phyloP scores from a whole-genome alignment of 1,284 basidiomycete species.

The Puccinia novopanici region DNA sequence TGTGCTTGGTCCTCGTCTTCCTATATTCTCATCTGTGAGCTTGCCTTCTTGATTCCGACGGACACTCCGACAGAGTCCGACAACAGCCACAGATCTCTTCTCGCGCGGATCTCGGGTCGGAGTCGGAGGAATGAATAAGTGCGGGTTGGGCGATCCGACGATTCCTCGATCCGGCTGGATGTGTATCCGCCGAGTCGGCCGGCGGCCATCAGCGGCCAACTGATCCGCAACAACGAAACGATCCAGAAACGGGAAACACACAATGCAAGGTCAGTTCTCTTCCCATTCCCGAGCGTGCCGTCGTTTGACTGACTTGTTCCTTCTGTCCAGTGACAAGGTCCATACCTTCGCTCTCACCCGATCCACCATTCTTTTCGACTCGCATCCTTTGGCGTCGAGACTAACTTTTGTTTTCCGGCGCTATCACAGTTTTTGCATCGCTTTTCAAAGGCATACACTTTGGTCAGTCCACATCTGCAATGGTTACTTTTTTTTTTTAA shows the following conservation, averaged over 20 bases:
- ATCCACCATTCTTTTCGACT: no score
- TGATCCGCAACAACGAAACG: neutral
- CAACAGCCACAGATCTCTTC: no score
- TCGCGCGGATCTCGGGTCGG: no score
- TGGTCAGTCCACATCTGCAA: neutral
- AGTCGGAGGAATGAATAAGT: no score
- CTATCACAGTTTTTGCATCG: neutral
- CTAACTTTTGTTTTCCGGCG: neutral
- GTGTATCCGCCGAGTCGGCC: no score
- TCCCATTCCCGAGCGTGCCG: neutral
- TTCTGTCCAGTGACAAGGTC: constrained; percentile 2
- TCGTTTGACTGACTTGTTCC: neutral
- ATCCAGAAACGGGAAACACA: neutral
- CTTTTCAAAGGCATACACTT: neutral
- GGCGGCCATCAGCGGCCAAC: no score
- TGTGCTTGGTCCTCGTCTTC: no score
- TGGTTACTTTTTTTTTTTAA: neutral
- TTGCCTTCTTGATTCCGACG: no score
- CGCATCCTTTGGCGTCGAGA: neutral
- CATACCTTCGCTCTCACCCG: neutral
- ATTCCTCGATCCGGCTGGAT: no score
- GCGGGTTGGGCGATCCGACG: no score
- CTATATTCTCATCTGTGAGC: no score
- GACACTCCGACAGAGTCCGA: no score
- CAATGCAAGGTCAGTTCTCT: constrained; percentile 1